phyloP scores from a whole-genome alignment of 495 filamentous ascomycete species.

The Aspergillus nidulans region DNA sequence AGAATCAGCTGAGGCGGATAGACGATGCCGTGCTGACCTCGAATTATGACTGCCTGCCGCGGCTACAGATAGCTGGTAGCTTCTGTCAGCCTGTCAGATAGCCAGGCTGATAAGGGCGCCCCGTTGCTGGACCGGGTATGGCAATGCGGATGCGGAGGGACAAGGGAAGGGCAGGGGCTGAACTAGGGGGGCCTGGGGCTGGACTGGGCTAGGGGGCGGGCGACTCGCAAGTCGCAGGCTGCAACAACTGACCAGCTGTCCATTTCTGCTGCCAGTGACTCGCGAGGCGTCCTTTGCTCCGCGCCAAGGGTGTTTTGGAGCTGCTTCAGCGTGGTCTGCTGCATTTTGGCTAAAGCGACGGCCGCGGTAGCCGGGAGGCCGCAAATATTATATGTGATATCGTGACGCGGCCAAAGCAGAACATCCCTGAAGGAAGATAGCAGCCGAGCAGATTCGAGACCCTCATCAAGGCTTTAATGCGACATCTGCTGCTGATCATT shows the following conservation, averaged over 20 bases:
- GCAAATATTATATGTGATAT: background rate
- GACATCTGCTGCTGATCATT: constrained; percentile 20
- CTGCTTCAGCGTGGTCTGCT: background rate
- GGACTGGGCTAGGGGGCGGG: background rate
- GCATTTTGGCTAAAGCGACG: background rate
- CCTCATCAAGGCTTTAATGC: constrained; percentile 16
- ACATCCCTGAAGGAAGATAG: background rate
- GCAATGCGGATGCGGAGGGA: background rate
- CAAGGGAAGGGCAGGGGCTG: background rate
- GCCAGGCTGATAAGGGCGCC: background rate
- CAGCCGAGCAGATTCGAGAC: background rate
- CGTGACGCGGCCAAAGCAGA: background rate
- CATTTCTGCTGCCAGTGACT: background rate
- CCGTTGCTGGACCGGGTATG: background rate
- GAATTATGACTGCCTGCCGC: background rate
- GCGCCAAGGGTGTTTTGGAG: background rate
- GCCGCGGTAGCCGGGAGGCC: background rate
- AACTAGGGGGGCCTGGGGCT: background rate
- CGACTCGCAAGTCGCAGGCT: background rate
- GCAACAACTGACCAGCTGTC: background rate
- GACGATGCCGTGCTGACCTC: background rate
- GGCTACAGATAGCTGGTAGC: background rate
- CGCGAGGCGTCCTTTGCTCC: background rate
- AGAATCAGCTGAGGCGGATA: constrained; percentile 13
- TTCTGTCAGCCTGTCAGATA: background rate